These are phyloP conservation scores for Picochlorum sp. DNA, from an alignment of 139 green algal species.

Conservation along the genomic window DNA sequence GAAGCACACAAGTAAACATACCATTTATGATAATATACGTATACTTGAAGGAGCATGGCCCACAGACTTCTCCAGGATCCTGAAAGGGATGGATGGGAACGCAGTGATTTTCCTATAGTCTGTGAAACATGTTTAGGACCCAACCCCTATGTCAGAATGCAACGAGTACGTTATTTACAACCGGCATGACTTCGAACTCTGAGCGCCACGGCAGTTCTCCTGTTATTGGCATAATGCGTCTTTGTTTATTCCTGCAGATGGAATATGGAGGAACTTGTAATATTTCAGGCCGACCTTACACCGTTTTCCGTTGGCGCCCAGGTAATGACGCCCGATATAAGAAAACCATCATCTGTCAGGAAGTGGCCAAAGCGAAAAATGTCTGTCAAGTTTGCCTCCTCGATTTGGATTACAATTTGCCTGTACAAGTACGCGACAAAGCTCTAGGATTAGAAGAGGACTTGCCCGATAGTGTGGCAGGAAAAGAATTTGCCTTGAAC, in stretches of 20 bases:
- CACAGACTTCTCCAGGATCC: constrained; percentile 65
- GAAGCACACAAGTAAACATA: too few relatives aligned
- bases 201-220: not conserved
- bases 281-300: constrained; percentile 86
- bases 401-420: constrained; percentile 93
- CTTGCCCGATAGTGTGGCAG: constrained; percentile 76
- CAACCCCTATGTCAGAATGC: constrained; percentile 98
- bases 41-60: constrained; percentile 7
- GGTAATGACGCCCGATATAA: constrained; percentile 88
- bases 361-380: constrained; percentile 97
- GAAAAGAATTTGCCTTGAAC: constrained; percentile 79
- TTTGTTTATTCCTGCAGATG: constrained; percentile 45
- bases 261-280: constrained; percentile 81
- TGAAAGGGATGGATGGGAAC: constrained; percentile 85
- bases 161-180: constrained; percentile 54
- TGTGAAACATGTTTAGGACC: constrained; percentile 95
- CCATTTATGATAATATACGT: too few relatives aligned
- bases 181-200: not conserved
- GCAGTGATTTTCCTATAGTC: constrained; percentile 92
- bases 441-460: constrained; percentile 73
- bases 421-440: constrained; percentile 79
- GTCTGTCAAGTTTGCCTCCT: constrained; percentile 98
- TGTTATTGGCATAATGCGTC: not conserved
- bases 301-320: constrained; percentile 83
- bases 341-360: constrained; percentile 98